Percentiles rank a stretch among this genome's conserved stretches.
Evolutionary conservation across 352 stramenopile genomes (phyloP).

Genomic region (Globisporangium emineosum): DNA sequence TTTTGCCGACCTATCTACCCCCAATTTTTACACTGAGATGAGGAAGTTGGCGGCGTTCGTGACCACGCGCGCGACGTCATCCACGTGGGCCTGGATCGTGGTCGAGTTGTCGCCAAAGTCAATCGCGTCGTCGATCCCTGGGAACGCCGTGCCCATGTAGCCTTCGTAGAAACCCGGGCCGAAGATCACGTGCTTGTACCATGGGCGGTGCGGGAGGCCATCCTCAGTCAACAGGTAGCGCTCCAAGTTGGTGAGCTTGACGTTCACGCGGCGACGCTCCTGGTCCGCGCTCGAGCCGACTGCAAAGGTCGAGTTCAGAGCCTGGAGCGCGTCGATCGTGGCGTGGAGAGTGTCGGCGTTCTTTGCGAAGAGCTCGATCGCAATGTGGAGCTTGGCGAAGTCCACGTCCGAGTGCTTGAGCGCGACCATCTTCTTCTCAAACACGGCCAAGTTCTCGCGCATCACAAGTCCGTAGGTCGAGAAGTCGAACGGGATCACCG

Average conservation of each 20-base stretch:
- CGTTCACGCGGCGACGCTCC: conserved; percentile 13
- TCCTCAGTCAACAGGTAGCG: conserved; percentile 34
- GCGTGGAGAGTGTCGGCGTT: conserved; percentile 33
- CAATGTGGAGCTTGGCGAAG: conserved; percentile 27
- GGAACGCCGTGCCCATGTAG: conserved; percentile 47
- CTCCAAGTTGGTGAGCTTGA: conserved; percentile 51
- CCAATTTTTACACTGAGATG: background rate
- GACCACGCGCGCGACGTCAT: conserved; percentile 39
- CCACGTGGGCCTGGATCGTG: conserved; percentile 39
- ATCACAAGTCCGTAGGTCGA: conserved; percentile 64
- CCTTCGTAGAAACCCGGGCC: conserved; percentile 53
- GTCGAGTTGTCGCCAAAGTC: conserved; percentile 35
- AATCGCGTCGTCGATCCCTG: conserved; percentile 44
- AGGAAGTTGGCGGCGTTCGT: conserved; percentile 33
- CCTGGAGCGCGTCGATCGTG: conserved; percentile 9
- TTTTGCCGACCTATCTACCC: background rate
- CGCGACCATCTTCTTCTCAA: conserved; percentile 23
- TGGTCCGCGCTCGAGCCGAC: background rate
- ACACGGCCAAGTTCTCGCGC: conserved; percentile 34
- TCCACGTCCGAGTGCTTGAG: conserved; percentile 23
- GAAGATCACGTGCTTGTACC: conserved; percentile 69
- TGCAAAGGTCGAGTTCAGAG: background rate
- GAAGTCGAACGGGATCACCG: conserved; percentile 67
- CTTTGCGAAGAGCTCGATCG: conserved; percentile 40
- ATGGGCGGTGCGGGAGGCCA: conserved; percentile 45